A percentile compares a stretch with the other conserved stretches of the same genome.
Conservation (phyloP, 23 red algal species). For the Gracilaria caudata region DNA sequence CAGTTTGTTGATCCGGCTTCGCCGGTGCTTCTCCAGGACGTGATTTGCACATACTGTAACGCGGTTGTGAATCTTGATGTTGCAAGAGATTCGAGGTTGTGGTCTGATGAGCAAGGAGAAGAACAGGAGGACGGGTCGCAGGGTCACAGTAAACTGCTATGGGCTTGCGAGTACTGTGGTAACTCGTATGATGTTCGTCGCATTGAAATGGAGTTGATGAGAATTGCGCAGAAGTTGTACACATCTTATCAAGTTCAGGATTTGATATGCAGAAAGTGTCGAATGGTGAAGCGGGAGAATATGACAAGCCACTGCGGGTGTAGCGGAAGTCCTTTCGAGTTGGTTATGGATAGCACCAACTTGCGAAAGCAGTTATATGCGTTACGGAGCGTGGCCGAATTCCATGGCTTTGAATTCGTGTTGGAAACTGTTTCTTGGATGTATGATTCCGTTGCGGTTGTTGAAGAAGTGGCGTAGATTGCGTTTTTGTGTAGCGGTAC, state of each 20-base stretch:
- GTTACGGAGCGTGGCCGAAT: constrained; percentile 57
- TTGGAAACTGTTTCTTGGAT: constrained; percentile 68
- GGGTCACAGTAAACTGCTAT: constrained; percentile 29
- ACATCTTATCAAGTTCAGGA: constrained; percentile 82
- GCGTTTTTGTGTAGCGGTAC: not conserved
- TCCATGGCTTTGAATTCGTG: constrained; percentile 61
- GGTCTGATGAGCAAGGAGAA: constrained; percentile 5
- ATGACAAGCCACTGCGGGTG: constrained; percentile 65
- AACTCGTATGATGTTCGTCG: constrained; percentile 62
- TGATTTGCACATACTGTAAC: constrained; percentile 80
- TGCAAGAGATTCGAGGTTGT: constrained; percentile 60
- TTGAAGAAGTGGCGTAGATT: not conserved
- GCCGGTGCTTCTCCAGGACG: constrained; percentile 57
- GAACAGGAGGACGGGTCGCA: not conserved
- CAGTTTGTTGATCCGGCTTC: constrained; percentile 58
- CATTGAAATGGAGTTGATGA: constrained; percentile 67
- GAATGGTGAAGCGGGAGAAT: constrained; percentile 76
- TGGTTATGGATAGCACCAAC: constrained; percentile 10
- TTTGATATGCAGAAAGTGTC: constrained; percentile 62
- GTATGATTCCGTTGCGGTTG: constrained; percentile 15
- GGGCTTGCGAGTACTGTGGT: constrained; percentile 74
- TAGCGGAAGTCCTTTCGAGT: constrained; percentile 51
- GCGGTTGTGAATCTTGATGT: constrained; percentile 78
- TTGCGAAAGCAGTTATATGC: constrained; percentile 51
- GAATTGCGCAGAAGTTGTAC: constrained; percentile 62